These are phyloP conservation scores for Xylaria palmicola DNA, from an alignment of 495 filamentous ascomycete species.

Conservation along the genomic window DNA sequence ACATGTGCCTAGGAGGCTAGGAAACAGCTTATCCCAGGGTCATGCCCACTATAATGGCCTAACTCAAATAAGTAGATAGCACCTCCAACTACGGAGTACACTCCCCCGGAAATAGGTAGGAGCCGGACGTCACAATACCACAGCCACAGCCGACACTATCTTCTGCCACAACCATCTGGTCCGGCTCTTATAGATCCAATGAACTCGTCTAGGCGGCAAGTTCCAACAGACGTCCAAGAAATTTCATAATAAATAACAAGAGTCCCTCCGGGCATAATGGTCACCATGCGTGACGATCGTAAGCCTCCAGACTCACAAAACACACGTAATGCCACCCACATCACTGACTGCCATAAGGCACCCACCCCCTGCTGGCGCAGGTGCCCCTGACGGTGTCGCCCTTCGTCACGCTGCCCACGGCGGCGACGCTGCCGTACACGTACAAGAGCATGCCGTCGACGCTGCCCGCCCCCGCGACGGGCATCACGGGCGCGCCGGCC, in stretches of 20 bases:
- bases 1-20: too few species aligned
- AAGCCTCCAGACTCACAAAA: slow-evolving; percentile 16
- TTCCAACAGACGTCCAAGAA: not conserved
- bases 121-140: too few species aligned
- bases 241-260: not conserved
- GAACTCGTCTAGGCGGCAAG: too few species aligned
- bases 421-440: slow-evolving; percentile 90
- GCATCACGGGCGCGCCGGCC: slow-evolving; percentile 41
- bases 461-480: slow-evolving; percentile 73
- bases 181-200: too few species aligned
- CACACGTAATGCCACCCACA: not conserved
- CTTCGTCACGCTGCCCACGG: slow-evolving; percentile 85
- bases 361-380: slow-evolving; percentile 87
- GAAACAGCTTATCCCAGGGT: too few species aligned
- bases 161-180: too few species aligned
- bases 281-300: slow-evolving; percentile 50
- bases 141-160: too few species aligned
- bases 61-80: too few species aligned
- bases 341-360: slow-evolving; percentile 49
- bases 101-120: too few species aligned
- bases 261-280: not conserved
- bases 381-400: slow-evolving; percentile 91
- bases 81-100: too few species aligned
- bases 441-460: slow-evolving; percentile 87
- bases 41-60: too few species aligned